These are phyloP conservation scores for Apiospora arundinis DNA, from an alignment of 2,329 filamentous ascomycete species.

Conservation along the genomic window DNA sequence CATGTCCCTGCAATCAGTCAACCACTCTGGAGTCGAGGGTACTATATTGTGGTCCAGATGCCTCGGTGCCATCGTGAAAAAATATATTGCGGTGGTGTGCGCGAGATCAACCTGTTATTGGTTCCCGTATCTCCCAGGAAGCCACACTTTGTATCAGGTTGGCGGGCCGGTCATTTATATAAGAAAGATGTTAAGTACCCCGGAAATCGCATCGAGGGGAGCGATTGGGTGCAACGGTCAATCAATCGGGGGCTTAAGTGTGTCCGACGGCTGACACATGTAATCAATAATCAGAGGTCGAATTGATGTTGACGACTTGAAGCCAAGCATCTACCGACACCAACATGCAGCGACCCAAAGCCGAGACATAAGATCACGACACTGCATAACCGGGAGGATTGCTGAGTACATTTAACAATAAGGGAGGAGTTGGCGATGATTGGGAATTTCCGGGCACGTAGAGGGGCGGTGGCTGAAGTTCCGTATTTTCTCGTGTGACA, in stretches of 20 bases:
- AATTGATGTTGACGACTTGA: not conserved
- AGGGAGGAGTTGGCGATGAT: conserved; percentile 2
- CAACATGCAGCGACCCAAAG: not conserved
- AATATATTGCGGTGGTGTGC: conserved; percentile 5
- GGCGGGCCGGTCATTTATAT: conserved; percentile 3
- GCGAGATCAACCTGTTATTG: not conserved
- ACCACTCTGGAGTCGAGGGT: not conserved
- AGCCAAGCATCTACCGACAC: not conserved
- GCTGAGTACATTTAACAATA: not conserved
- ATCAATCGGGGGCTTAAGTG: conserved; percentile 12
- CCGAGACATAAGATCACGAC: not conserved
- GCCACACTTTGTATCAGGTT: not conserved
- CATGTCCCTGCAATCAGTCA: not conserved
- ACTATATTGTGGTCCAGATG: not conserved
- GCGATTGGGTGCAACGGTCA: not conserved
- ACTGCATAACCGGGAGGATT: not conserved
- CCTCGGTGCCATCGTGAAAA: not conserved
- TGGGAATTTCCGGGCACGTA: not conserved
- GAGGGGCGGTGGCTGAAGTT: conserved; percentile 17
- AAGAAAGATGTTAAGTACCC: not conserved
- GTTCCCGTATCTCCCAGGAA: not conserved
- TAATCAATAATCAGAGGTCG: not conserved
- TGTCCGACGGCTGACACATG: not conserved
- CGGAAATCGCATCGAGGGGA: not conserved
- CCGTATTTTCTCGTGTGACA: conserved; percentile 8